Percentiles rank a stretch among this genome's conserved stretches.
Evolutionary conservation across 1,284 basidiomycete species (phyloP).

Genomic region (Moniliophthora roreri): DNA sequence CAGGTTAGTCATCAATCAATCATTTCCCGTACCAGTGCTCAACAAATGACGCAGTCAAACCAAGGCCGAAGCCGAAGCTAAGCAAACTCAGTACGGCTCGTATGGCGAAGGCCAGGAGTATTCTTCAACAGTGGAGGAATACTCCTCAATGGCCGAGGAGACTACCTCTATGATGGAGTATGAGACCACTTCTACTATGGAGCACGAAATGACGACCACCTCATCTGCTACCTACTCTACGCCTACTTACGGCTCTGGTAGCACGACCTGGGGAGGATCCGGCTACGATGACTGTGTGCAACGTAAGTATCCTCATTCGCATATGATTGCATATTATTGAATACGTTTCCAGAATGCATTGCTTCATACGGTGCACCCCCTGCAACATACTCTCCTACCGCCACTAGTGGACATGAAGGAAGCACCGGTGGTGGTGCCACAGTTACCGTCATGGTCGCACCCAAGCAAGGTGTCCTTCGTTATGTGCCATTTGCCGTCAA

Average conservation of each 20-base stretch:
- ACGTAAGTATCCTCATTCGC: slow-evolving; percentile 42
- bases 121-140: slow-evolving; percentile 8
- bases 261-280: slow-evolving; percentile 53
- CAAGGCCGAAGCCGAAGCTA: slow-evolving; percentile 13
- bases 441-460: slow-evolving; percentile 75
- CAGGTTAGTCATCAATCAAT: slow-evolving; percentile 8
- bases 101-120: background rate
- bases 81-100: background rate
- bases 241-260: slow-evolving; percentile 66
- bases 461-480: slow-evolving; percentile 70
- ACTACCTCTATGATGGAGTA: slow-evolving; percentile 10
- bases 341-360: slow-evolving; percentile 53
- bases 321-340: background rate
- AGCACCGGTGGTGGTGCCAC: slow-evolving; percentile 51
- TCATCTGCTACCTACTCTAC: slow-evolving; percentile 31
- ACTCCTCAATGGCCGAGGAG: slow-evolving; percentile 3
- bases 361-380: slow-evolving; percentile 51
- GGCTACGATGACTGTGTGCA: slow-evolving; percentile 70
- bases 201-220: background rate
- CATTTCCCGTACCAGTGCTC: background rate
- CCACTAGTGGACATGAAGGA: slow-evolving; percentile 30
- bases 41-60: slow-evolving; percentile 9
- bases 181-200: slow-evolving; percentile 13
- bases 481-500: slow-evolving; percentile 74
- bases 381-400: slow-evolving; percentile 41